Conservation (phyloP, 441 rosid genomes). For the Eugenia klotzschiana region DNA sequence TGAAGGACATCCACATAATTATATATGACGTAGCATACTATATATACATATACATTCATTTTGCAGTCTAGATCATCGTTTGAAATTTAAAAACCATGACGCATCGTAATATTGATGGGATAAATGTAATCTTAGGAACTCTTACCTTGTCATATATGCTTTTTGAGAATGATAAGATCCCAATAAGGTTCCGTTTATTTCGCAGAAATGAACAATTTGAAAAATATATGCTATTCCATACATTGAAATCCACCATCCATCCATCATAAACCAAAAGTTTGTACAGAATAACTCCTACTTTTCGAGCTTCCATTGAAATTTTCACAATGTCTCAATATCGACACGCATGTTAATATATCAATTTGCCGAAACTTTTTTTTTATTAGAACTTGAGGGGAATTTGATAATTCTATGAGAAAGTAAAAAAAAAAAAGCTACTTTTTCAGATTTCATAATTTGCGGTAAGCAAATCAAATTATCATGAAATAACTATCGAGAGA, state of each 20-base stretch:
- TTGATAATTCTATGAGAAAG: background rate
- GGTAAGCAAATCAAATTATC: background rate
- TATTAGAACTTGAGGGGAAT: background rate
- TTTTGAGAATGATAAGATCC: too few relatives aligned
- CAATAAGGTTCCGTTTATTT: too few relatives aligned
- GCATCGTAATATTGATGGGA: background rate
- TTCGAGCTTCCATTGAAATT: background rate
- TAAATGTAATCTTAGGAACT: background rate
- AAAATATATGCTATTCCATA: too few relatives aligned
- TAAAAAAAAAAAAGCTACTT: background rate
- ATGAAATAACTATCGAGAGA: background rate
- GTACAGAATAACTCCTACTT: too few relatives aligned
- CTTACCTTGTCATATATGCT: background rate
- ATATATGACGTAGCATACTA: background rate
- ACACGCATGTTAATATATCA: background rate
- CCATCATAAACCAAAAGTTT: too few relatives aligned
- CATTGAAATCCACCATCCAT: too few relatives aligned
- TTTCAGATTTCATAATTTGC: background rate
- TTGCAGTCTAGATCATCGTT: background rate
- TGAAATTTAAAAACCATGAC: background rate
- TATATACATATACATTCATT: background rate
- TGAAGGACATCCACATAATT: background rate
- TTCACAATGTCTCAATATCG: background rate
- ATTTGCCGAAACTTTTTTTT: background rate
- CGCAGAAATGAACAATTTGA: too few relatives aligned